Base-by-base conservation (phyloP, 306 rosid species). In the Cicer chorassanicum region DNA sequence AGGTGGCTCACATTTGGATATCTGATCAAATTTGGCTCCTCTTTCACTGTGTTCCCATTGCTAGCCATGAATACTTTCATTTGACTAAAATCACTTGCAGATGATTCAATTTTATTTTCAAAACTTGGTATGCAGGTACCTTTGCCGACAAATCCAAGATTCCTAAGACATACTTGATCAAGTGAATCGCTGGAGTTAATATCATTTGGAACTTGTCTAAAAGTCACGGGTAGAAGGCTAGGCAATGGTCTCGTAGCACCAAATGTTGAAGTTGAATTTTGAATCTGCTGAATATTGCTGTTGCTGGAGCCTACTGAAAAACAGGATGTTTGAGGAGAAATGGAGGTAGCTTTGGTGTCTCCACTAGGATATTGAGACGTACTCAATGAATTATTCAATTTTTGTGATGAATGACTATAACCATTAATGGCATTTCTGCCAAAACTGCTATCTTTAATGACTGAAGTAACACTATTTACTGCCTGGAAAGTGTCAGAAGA, bases 141-240 rank as follows among this genome's bases (percentile, higher is more conserved):
- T 67, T 87, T 79, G 24, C 87, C 87, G 67, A 85, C 81, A 85
- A 80, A 83, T 67, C 91, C 91, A 38, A 76, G 74, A 84, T 68
- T 85, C 80, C 81, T 65, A 50, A 70, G 76, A 63, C 77, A 63
- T 6, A 12, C 54, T 59, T 78, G 66, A 62, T 78, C 59, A 29
- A 70, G 41, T 50, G 72, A 61, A 78, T 62, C 72, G 10, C 12
- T 60, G 1, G 45, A 42, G 14, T 63, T 51, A 12, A 42, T 40
- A 50, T 63, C 82, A 62, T 70, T 59, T 50, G 77, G 66, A 78
- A 24, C 77, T 78, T 70, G 65, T 70, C 49, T 71, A 62, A 50
- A 51, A 19, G 66, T 41, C 72, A 62, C 4, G 19, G 44, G 77
- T 36, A 60, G 66, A 18, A 48, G 11, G 63, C 59, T 48, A 40